Conservation (phyloP, 768 basidiomycete genomes). For the Lepiota brunneoincarnata region DNA sequence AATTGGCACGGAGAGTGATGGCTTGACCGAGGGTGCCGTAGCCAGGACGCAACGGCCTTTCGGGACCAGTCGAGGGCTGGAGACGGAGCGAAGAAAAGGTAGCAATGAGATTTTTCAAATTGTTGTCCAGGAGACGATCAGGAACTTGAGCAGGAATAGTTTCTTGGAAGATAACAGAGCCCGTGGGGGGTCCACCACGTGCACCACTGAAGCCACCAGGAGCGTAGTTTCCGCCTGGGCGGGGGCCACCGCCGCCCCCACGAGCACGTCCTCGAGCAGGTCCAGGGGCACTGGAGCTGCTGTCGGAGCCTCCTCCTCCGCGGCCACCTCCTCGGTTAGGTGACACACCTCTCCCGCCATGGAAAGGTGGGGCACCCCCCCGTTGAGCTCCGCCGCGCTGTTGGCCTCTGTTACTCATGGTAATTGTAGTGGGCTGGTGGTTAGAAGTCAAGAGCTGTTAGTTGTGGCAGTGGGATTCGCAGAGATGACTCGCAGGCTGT, state of each 20-base stretch:
- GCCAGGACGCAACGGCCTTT: slow-evolving; percentile 49
- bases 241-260: slow-evolving; percentile 9
- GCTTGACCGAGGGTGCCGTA: slow-evolving; percentile 47
- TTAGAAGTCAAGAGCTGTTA: background rate
- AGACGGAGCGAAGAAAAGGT: slow-evolving; percentile 29
- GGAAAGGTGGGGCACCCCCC: slow-evolving; percentile 23
- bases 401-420: slow-evolving; percentile 21
- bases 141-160: slow-evolving; percentile 30
- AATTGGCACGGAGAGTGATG: slow-evolving; percentile 55
- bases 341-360: slow-evolving; percentile 19
- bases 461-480: background rate
- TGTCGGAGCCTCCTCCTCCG: slow-evolving; percentile 9
- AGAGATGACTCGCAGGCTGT: background rate
- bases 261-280: slow-evolving; percentile 1
- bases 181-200: slow-evolving; percentile 21
- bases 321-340: slow-evolving; percentile 12
- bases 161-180: slow-evolving; percentile 35
- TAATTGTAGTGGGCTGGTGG: slow-evolving; percentile 4
- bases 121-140: slow-evolving; percentile 29
- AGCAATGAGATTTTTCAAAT: slow-evolving; percentile 33
- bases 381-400: slow-evolving; percentile 17
- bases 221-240: background rate
- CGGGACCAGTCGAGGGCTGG: slow-evolving; percentile 19
- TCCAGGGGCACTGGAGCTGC: background rate
- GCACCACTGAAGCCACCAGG: slow-evolving; percentile 17